Evolutionary conservation across 2,329 filamentous ascomycete species (phyloP), one percentile per base, ranked within the genome.

Genomic region (Penicillium concentricum): DNA sequence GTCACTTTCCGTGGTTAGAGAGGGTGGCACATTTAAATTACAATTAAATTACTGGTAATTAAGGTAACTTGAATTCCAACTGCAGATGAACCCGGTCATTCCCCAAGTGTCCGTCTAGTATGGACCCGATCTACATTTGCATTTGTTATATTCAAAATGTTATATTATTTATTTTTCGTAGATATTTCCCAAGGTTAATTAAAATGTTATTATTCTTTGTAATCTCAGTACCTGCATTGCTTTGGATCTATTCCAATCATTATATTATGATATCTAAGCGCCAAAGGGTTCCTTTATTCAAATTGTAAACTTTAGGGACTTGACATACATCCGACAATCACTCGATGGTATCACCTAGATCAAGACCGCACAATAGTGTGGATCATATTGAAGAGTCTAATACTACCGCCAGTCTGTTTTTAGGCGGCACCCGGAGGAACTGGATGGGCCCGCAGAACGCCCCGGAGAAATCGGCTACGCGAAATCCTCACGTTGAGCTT

Each of bases 331-430:
- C 35, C 9, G 3, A 20, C 10, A 44, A 30, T 44, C n/a, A 24
- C 30, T 32, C 26, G 39, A 64, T 60, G 57, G 39, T 49, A n/a
- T 58, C 58, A n/a, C 41, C 53, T 6, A 39, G 20, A 26, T 34
- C 43, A 16, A 57, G 54, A 55, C 50, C 51, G 42, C 53, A 60
- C 7, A 7, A n/a, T 44, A 50, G 42, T 47, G 44, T 30, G 28
- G 64, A 61, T 48, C 43, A 61, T 37, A 56, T 73, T 34, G 62
- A 69, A 41, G 65, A 65, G 13, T 72, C 69, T 51, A 78, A 78
- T 63, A 70, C 69, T 45, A 78, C 76, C 15, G 72, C 71, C 45
- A 74, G 58, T 52, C 64, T 68, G 50, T 79, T 78, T 60, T 60
- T 79, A 24, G 75, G 75, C 46, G 65, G 70, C 47, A 59, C 66